These are phyloP conservation scores for Quambalaria eucalypti DNA, from an alignment of 1,284 basidiomycete genomes.

Conservation along the genomic window DNA sequence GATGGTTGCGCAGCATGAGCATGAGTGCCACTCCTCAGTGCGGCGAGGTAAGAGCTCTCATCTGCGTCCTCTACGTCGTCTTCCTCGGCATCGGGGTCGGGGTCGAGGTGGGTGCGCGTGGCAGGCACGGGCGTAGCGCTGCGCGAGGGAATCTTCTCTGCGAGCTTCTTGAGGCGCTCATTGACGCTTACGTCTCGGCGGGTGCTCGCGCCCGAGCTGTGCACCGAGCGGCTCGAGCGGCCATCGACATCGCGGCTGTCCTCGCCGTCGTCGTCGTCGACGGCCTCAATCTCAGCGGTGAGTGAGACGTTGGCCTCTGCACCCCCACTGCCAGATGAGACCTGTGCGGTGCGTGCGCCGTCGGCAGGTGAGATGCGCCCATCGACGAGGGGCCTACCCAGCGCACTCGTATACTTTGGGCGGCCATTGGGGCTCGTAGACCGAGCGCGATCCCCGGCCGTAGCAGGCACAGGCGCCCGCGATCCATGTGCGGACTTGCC, in stretches of 20 bases:
- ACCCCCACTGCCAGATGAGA: not conserved
- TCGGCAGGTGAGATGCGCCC: slow-evolving; percentile 15
- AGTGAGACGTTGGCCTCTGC: not conserved
- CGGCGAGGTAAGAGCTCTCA: not conserved
- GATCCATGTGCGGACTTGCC: not conserved
- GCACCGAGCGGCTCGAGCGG: not conserved
- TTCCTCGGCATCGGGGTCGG: not conserved
- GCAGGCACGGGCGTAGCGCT: not conserved
- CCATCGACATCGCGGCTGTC: not conserved
- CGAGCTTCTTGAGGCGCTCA: not conserved
- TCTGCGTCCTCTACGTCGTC: not conserved
- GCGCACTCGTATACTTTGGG: slow-evolving; percentile 24
- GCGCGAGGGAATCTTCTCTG: not conserved
- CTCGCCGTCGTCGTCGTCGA: slow-evolving; percentile 8
- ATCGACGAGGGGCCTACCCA: slow-evolving; percentile 24
- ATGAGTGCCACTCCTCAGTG: not conserved
- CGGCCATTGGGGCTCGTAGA: slow-evolving; percentile 23
- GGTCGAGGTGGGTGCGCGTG: not conserved
- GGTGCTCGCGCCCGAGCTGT: not conserved
- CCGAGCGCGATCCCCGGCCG: slow-evolving; percentile 8
- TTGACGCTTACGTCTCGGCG: slow-evolving; percentile 1
- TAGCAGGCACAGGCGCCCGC: slow-evolving; percentile 5
- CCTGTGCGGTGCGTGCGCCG: not conserved
- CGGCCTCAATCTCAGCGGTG: not conserved
- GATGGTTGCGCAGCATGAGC: not conserved